Evolutionary conservation across 225 moss, liverwort and hornwort species (phyloP), one percentile per base, ranked within the genome.

Genomic region (Pseudisothecium myosuroides): DNA sequence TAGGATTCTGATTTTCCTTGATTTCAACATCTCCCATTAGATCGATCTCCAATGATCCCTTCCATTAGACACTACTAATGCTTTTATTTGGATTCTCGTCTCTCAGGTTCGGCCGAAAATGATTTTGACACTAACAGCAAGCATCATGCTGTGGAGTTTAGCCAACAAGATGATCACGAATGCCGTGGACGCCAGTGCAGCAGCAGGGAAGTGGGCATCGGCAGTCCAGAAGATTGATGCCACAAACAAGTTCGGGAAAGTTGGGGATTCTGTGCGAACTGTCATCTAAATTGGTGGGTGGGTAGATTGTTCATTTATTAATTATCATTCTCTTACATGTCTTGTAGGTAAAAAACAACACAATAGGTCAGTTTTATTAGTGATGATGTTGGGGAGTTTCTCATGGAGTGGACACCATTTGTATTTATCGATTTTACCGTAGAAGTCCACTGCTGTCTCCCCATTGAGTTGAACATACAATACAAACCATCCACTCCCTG

Each of bases 131-230:
- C 83, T 98, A 86, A 96, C 95, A 61, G 94, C 96, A 69, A 96
- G 98, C 88, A 96, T 97, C 79, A 98, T 98, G 98, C 93, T 98
- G 41, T 98, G 98, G 98, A 96, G 97, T 91, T 93, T 98, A 84
- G 92, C 95, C 69, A 94, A 90, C 73, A 98, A 96, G 89, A 89
- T 89, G 85, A 86, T 92, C 1, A 67, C 74, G 11, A 96, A 95
- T 85, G 81, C 83, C n/a, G 92, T 90, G 79, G 98, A 95, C 80
- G 71, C 89, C 59, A 90, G 88, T 88, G 65, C 91, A 45, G 84
- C 94, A 10, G 78, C 91, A 76, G 92, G 91, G 45, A 94, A 94
- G 90, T 94, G 94, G 92, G 41, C 92, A 50, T 28, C 87, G 8
- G 94, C 91, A 9, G 85, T 94, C 11, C 87, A 88, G 87, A 94